Base-by-base conservation (phyloP, 2,329 filamentous ascomycete species). In the Venturia aucupariae region DNA sequence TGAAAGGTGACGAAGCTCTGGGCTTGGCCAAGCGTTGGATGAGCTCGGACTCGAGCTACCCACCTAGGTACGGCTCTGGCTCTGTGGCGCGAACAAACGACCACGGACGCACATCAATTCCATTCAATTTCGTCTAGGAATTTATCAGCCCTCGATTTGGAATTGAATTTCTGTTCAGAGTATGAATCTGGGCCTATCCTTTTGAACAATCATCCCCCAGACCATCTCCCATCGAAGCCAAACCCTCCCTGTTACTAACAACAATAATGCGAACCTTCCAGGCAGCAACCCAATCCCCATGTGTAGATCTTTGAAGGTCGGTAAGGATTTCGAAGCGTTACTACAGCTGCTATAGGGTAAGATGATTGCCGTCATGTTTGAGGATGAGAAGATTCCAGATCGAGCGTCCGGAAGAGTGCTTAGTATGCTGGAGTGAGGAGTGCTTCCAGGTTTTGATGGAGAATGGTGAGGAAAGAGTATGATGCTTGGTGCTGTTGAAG, bases 1-100 rank as follows among this genome's bases (percentile, higher is more conserved):
- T 41, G 39, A 41, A 27, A 35, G 51, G 51, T 57, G 51, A 57
- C 51, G 51, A 57, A 57, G 46, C 46, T 51, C 46, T 51, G 22
- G 46, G 46, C 30, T 38, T 19, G 30, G 51, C 51, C 51, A 57
- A 57, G 51, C 27, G 11, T 35, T 57, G 30, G 30, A n/a, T 19
- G 51, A 57, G 51, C 51, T 57, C 51, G 51, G 51, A 54, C n/a
- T n/a, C n/a, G n/a, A n/a, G n/a, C n/a, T n/a, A n/a, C n/a, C n/a
- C n/a, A n/a, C n/a, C n/a, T n/a, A n/a, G n/a, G n/a, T n/a, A n/a
- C n/a, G n/a, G 35, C 32, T 35, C 32, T 35, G 32, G 32, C 35
- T 1, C 51, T 32, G 27, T 35, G 51, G 27, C 27, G 30, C 27
- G 15, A 11, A 54, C 48, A 35, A 35, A 35, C 51, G 11, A 35